Percentiles rank a stretch among this genome's conserved stretches.
These are phyloP conservation scores for Pythium sukuiense DNA, from an alignment of 352 stramenopile genomes.

Conservation along the genomic window DNA sequence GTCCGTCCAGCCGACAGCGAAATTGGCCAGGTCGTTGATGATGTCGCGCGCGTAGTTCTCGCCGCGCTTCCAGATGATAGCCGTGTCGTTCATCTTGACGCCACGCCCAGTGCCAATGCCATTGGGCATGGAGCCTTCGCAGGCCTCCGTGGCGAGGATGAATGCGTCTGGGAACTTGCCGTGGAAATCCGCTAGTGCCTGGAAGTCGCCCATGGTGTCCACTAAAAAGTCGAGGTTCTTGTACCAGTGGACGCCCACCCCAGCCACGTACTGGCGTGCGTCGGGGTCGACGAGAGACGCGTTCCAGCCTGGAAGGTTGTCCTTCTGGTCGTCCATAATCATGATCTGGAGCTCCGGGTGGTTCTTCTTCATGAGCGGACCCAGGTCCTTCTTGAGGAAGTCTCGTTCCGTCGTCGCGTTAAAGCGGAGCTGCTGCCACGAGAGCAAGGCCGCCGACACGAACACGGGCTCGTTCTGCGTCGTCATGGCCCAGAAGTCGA, in stretches of 20 bases:
- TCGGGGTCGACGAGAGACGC: conserved; percentile 49
- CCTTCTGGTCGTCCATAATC: conserved; percentile 90
- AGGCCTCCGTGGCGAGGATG: conserved; percentile 84
- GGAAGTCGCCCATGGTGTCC: conserved; percentile 44
- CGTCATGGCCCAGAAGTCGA: conserved; percentile 81
- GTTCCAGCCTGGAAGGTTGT: conserved; percentile 44
- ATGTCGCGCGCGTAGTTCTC: conserved; percentile 87
- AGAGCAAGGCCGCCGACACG: conserved; percentile 34
- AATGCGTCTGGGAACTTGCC: conserved; percentile 66
- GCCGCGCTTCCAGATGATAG: conserved; percentile 58
- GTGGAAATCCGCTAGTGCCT: conserved; percentile 52
- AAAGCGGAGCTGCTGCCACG: conserved; percentile 63
- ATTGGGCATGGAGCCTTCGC: conserved; percentile 56
- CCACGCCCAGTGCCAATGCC: conserved; percentile 48
- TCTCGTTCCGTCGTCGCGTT: conserved; percentile 40
- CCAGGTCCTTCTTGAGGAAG: conserved; percentile 82
- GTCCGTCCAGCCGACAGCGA: conserved; percentile 80
- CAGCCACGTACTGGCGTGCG: conserved; percentile 69
- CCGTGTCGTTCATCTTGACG: conserved; percentile 43
- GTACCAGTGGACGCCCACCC: conserved; percentile 89
- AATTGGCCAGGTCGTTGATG: conserved; percentile 82
- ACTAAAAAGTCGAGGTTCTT: conserved; percentile 57
- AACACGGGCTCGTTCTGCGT: conserved; percentile 84
- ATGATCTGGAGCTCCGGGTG: conserved; percentile 66
- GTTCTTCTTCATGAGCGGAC: conserved; percentile 55